phyloP scores from a whole-genome alignment of 805 yeast species.

The Ascoidea rubescens region DNA sequence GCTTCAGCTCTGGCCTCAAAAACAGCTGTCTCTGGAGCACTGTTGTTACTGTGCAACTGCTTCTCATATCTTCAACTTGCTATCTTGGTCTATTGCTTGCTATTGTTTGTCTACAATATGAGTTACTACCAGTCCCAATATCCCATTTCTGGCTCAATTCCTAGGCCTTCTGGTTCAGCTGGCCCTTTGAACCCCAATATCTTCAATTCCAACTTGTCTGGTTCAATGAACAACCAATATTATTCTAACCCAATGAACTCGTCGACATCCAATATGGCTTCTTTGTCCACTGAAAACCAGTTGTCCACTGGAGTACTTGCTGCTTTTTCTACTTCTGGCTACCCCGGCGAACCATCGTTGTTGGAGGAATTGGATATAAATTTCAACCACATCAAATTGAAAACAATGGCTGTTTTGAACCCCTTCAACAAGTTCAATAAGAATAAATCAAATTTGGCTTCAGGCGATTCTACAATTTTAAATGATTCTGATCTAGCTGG shows the following conservation, averaged over 20 bases:
- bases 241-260: constrained; percentile 5
- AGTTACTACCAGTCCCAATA: background rate
- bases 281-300: constrained; percentile 19
- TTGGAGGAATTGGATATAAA: constrained; percentile 90
- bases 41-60: too few relatives aligned
- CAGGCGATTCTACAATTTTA: constrained; percentile 30
- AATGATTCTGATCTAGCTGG: constrained; percentile 92
- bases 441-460: background rate
- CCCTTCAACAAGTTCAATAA: constrained; percentile 34
- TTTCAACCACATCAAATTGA: constrained; percentile 71
- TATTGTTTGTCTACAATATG: background rate
- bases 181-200: background rate
- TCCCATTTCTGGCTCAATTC: background rate
- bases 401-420: constrained; percentile 76
- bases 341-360: constrained; percentile 88
- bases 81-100: background rate
- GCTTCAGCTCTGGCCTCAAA: background rate
- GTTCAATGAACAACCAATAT: constrained; percentile 11
- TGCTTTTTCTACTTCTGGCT: constrained; percentile 87
- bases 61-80: background rate
- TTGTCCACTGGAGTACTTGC: constrained; percentile 72
- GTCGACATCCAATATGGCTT: constrained; percentile 12
- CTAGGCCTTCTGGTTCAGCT: background rate
- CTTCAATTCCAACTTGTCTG: constrained; percentile 3
- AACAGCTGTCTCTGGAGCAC: background rate